Conservation (phyloP, 2,329 filamentous ascomycete genomes). For the Pleurostoma richardsiae region DNA sequence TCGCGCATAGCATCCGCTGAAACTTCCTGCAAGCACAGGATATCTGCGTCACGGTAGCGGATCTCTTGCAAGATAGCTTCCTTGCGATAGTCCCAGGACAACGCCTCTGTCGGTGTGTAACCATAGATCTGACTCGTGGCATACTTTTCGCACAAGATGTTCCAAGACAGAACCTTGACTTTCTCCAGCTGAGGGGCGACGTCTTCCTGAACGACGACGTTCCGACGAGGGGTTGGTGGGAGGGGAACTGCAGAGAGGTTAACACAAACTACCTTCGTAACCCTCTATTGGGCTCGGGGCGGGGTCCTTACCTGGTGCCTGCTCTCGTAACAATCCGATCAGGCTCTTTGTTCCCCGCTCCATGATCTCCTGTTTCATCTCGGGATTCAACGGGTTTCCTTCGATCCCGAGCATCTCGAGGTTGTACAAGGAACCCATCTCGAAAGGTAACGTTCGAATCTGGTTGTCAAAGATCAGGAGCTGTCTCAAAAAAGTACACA, state of each 20-base stretch:
- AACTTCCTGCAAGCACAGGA: slow-evolving; percentile 90
- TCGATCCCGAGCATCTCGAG: slow-evolving; percentile 88
- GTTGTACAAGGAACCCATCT: slow-evolving; percentile 84
- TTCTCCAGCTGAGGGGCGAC: slow-evolving; percentile 56
- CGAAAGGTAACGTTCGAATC: slow-evolving; percentile 74
- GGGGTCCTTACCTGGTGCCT: slow-evolving; percentile 67
- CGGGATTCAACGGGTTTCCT: slow-evolving; percentile 77
- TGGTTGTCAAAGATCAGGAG: slow-evolving; percentile 88
- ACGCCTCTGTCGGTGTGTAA: slow-evolving; percentile 77
- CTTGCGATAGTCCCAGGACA: slow-evolving; percentile 83
- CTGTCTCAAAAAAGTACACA: slow-evolving; percentile 88
- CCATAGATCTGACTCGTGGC: slow-evolving; percentile 82
- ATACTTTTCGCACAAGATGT: slow-evolving; percentile 91
- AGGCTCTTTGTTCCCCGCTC: slow-evolving; percentile 83
- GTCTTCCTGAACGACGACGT: slow-evolving; percentile 72
- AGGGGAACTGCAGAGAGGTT: slow-evolving; percentile 57
- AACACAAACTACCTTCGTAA: neutral
- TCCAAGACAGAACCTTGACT: slow-evolving; percentile 87
- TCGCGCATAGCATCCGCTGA: slow-evolving; percentile 89
- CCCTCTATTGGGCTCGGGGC: neutral
- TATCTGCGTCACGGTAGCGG: slow-evolving; percentile 72
- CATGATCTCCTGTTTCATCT: slow-evolving; percentile 75
- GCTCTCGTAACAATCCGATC: slow-evolving; percentile 77
- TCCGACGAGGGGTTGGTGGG: slow-evolving; percentile 70
- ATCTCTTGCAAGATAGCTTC: slow-evolving; percentile 82